phyloP scores from a whole-genome alignment of 208 protist species.

The Trypanosoma melophagium region DNA sequence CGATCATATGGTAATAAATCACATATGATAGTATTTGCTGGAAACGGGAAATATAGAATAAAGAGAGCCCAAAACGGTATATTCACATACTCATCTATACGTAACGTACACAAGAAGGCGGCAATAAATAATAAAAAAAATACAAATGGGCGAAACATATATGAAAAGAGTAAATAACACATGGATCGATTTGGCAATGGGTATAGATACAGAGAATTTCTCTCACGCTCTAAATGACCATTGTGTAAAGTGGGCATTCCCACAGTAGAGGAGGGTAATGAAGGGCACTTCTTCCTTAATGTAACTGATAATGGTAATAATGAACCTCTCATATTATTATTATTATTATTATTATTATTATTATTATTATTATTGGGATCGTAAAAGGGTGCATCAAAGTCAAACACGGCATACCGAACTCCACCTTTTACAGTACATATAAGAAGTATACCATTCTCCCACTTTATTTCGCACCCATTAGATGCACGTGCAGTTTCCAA shows the following conservation, averaged over 20 bases:
- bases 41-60: conserved; percentile 10
- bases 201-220: conserved; percentile 9
- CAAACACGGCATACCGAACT: conserved; percentile 12
- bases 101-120: conserved; percentile 8
- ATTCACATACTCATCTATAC: conserved; percentile 12
- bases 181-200: conserved; percentile 1
- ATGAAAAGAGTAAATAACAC: not conserved
- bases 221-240: not conserved
- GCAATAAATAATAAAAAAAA: not conserved
- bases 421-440: conserved; percentile 3
- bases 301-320: not conserved
- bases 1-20: conserved; percentile 16
- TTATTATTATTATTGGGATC: conserved; percentile 7
- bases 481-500: not conserved
- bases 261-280: no score
- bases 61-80: conserved; percentile 3
- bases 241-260: not conserved
- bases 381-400: conserved; percentile 16
- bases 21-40: not conserved
- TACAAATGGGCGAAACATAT: not conserved
- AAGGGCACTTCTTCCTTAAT: not conserved
- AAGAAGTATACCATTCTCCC: conserved; percentile 20
- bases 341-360: not conserved
- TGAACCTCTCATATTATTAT: not conserved
- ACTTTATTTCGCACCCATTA: conserved; percentile 10